Evolutionary conservation across 768 basidiomycete genomes (phyloP).

Genomic region (Pleurotus citrinopileatus): DNA sequence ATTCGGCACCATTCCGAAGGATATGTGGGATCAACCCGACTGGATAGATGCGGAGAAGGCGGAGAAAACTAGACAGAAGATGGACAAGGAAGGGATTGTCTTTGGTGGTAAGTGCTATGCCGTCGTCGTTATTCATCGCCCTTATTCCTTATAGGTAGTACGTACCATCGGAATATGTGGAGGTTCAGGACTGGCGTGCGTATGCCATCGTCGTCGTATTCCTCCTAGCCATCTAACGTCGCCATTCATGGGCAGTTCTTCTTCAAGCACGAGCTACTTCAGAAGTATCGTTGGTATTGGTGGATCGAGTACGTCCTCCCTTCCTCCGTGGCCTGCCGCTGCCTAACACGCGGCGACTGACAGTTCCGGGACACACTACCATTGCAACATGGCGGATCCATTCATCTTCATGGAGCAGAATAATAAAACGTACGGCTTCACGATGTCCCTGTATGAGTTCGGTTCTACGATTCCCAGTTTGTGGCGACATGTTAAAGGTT

Average conservation of each 20-base stretch:
- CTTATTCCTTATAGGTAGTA: slow-evolving; percentile 24
- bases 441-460: slow-evolving; percentile 73
- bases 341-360: slow-evolving; percentile 25
- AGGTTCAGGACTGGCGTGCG: slow-evolving; percentile 64
- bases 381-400: slow-evolving; percentile 69
- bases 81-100: slow-evolving; percentile 48
- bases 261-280: slow-evolving; percentile 65
- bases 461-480: slow-evolving; percentile 72
- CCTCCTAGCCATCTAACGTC: neutral
- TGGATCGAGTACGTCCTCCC: slow-evolving; percentile 54
- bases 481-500: slow-evolving; percentile 69
- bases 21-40: slow-evolving; percentile 73
- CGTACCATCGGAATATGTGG: slow-evolving; percentile 66
- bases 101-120: slow-evolving; percentile 39
- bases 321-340: slow-evolving; percentile 19
- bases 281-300: slow-evolving; percentile 77
- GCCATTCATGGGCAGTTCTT: slow-evolving; percentile 55
- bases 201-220: slow-evolving; percentile 3
- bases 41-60: slow-evolving; percentile 75
- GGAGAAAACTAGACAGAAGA: slow-evolving; percentile 49
- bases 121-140: slow-evolving; percentile 3
- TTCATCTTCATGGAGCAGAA: slow-evolving; percentile 72
- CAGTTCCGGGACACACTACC: slow-evolving; percentile 72
- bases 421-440: slow-evolving; percentile 72
- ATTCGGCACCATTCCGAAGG: slow-evolving; percentile 56